phyloP scores from a whole-genome alignment of 1,139 yeast genomes.

The Nadsonia starkeyi-henricii region DNA sequence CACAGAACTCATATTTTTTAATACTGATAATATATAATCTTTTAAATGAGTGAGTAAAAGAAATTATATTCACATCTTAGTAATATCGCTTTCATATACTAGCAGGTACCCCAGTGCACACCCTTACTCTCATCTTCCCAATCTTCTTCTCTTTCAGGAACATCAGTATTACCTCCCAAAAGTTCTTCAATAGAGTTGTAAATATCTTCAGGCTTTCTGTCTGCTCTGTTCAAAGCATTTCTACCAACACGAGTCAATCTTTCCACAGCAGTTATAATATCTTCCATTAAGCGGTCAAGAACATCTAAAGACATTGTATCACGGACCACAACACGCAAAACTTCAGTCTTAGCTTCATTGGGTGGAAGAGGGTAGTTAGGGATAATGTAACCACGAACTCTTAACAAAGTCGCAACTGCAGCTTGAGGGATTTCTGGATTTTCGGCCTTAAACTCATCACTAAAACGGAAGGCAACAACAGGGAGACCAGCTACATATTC shows the following conservation, averaged over 20 bases:
- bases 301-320: constrained; percentile 57
- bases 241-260: constrained; percentile 35
- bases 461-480: constrained; percentile 72
- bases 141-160: constrained; percentile 5
- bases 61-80: not conserved
- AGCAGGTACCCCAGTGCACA: not conserved
- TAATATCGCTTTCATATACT: not conserved
- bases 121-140: constrained; percentile 4
- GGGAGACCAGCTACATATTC: constrained; percentile 48
- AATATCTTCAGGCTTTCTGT: not conserved
- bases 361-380: constrained; percentile 86
- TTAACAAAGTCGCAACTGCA: constrained; percentile 53
- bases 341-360: constrained; percentile 37
- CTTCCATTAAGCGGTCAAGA: constrained; percentile 57
- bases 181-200: constrained; percentile 2
- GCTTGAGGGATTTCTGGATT: constrained; percentile 84
- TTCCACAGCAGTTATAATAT: constrained; percentile 43
- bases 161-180: constrained; percentile 3
- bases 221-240: constrained; percentile 1
- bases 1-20: too few relatives aligned
- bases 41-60: not conserved
- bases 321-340: constrained; percentile 75
- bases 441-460: constrained; percentile 38
- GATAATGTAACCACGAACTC: constrained; percentile 75
- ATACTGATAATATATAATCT: too few relatives aligned